Evolutionary conservation across 495 filamentous ascomycete genomes (phyloP).

Genomic region (Penicillium taxi): DNA sequence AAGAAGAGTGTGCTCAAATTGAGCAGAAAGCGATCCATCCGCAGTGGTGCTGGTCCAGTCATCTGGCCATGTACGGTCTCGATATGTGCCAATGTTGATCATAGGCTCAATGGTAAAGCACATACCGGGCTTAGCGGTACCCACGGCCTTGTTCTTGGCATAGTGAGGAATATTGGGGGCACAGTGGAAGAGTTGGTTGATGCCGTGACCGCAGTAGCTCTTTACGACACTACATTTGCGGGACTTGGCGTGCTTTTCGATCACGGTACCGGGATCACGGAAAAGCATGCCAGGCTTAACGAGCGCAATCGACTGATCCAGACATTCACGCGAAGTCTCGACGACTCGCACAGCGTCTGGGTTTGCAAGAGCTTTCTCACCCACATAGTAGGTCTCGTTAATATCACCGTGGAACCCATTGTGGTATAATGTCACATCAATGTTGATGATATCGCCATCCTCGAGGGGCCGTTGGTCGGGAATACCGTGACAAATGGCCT

Average conservation of each 20-base stretch:
- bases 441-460: conserved; percentile 84
- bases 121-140: conserved; percentile 80
- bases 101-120: conserved; percentile 92
- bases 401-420: conserved; percentile 81
- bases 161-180: conserved; percentile 84
- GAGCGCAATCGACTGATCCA: conserved; percentile 73
- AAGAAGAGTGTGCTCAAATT: conserved; percentile 91
- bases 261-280: conserved; percentile 73
- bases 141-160: conserved; percentile 84
- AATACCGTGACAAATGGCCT: conserved; percentile 93
- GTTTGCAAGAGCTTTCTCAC: conserved; percentile 64
- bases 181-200: conserved; percentile 79
- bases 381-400: conserved; percentile 90
- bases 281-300: conserved; percentile 84
- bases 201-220: conserved; percentile 84
- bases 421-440: conserved; percentile 83
- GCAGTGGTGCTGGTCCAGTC: conserved; percentile 82
- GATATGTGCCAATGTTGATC: conserved; percentile 74
- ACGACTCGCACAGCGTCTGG: conserved; percentile 77
- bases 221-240: conserved; percentile 74
- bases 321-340: conserved; percentile 70
- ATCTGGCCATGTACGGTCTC: conserved; percentile 82
- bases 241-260: conserved; percentile 78
- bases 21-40: conserved; percentile 74
- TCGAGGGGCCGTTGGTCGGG: conserved; percentile 70